Conservation (phyloP, 2,329 filamentous ascomycete species). For the Zymoseptoria crescenta region DNA sequence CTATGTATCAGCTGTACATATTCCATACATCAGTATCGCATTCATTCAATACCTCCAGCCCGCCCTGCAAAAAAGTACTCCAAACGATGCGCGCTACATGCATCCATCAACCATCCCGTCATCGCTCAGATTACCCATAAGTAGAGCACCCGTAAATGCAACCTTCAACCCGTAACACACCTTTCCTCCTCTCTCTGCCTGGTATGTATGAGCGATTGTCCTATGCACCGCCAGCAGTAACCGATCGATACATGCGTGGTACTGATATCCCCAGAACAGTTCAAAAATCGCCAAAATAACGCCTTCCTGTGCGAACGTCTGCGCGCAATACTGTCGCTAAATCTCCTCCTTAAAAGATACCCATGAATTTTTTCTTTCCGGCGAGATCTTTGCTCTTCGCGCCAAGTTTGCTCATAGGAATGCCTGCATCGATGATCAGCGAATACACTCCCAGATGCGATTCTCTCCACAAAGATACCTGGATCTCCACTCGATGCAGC, state of each 20-base stretch:
- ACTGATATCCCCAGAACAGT: not conserved
- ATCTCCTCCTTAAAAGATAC: slow-evolving; percentile 20
- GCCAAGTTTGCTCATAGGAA: slow-evolving; percentile 29
- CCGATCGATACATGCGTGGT: not conserved
- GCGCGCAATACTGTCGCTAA: not conserved
- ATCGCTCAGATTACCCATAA: not conserved
- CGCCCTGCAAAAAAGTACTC: not conserved
- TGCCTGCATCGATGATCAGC: slow-evolving; percentile 6
- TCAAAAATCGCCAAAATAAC: not conserved
- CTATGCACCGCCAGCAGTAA: not conserved
- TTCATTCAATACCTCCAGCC: not conserved
- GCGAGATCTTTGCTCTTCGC: slow-evolving; percentile 27
- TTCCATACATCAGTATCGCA: not conserved
- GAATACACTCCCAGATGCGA: not conserved
- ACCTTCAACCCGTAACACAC: not conserved
- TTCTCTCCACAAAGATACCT: slow-evolving; percentile 25
- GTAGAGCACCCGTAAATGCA: not conserved
- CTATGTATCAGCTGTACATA: not conserved
- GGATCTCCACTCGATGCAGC: slow-evolving; percentile 60
- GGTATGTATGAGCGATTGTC: too few relatives aligned
- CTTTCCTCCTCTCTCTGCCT: too few relatives aligned
- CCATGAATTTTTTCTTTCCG: slow-evolving; percentile 26
- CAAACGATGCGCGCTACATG: not conserved
- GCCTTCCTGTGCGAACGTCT: not conserved
- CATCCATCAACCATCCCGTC: not conserved